These are phyloP conservation scores for Neurospora sp. DNA, from an alignment of 495 filamentous ascomycete genomes.

Conservation along the genomic window DNA sequence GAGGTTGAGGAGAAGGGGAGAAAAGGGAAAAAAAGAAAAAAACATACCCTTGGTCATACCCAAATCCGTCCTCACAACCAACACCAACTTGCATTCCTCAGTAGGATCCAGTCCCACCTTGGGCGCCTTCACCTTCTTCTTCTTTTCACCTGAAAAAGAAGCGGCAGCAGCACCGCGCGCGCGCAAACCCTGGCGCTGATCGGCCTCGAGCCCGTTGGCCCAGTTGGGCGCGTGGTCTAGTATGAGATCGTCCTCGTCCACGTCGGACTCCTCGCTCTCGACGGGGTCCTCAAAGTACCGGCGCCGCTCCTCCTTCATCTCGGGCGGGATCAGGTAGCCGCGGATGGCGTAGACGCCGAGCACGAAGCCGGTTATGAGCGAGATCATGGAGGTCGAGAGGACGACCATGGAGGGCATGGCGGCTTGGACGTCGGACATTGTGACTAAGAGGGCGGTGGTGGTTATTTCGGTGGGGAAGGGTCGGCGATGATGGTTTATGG, in stretches of 20 bases:
- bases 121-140: slow-evolving; percentile 1
- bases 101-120: slow-evolving; percentile 24
- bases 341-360: slow-evolving; percentile 41
- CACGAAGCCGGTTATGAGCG: slow-evolving; percentile 54
- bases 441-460: neutral
- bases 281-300: slow-evolving; percentile 25
- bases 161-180: slow-evolving; percentile 4
- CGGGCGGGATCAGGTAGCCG: slow-evolving; percentile 40
- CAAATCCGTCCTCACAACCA: slow-evolving; percentile 86
- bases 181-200: slow-evolving; percentile 37
- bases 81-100: slow-evolving; percentile 89
- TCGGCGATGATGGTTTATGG: neutral
- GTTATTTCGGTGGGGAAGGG: neutral
- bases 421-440: slow-evolving; percentile 4
- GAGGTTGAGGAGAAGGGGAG: too few species aligned
- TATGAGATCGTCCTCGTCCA: slow-evolving; percentile 40
- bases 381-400: slow-evolving; percentile 51
- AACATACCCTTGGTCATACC: slow-evolving; percentile 87
- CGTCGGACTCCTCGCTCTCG: slow-evolving; percentile 43
- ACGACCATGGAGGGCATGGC: slow-evolving; percentile 24
- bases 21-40: neutral
- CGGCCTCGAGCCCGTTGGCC: slow-evolving; percentile 40
- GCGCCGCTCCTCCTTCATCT: slow-evolving; percentile 24
- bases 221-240: slow-evolving; percentile 53
- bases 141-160: slow-evolving; percentile 4